Conservation (phyloP, 139 green algal genomes). For the Astrephomene gubernaculifera region DNA sequence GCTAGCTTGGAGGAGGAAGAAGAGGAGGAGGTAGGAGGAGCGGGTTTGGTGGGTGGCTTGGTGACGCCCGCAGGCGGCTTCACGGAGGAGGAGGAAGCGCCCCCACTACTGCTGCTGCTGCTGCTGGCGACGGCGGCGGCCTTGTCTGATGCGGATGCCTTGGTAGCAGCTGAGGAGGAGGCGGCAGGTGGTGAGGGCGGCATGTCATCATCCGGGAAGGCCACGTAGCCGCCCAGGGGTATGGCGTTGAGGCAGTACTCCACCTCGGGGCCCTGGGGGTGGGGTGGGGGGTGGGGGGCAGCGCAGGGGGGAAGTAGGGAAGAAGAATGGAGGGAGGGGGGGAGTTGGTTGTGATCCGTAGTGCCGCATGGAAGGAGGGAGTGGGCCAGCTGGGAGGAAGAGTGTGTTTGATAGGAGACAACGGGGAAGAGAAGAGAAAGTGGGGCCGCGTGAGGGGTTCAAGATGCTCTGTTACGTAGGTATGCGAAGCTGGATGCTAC, state of each 20-base stretch:
- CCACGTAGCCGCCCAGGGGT: conserved; percentile 96
- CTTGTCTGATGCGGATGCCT: neutral
- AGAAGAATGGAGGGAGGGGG: neutral
- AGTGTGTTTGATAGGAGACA: no score
- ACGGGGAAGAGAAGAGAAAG: no score
- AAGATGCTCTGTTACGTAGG: no score
- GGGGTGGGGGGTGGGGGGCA: neutral
- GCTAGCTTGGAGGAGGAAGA: no score
- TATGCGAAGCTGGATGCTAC: no score
- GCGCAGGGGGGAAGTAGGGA: neutral
- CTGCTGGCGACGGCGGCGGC: neutral
- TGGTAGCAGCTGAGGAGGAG: neutral
- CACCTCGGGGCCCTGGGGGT: conserved; percentile 74
- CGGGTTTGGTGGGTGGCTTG: neutral
- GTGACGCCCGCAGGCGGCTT: neutral
- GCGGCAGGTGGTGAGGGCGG: neutral
- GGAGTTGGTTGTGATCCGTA: neutral
- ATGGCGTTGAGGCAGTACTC: conserved; percentile 95
- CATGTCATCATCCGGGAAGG: conserved; percentile 96
- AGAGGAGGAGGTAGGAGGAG: no score
- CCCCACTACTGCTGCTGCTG: neutral
- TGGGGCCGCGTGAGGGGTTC: no score
- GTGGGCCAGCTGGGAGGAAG: no score
- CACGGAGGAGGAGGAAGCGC: neutral
- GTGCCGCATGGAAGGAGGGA: no score